Evolutionary conservation across 164 flowering plant species (phyloP).

Genomic region (Aristolochia contorta): DNA sequence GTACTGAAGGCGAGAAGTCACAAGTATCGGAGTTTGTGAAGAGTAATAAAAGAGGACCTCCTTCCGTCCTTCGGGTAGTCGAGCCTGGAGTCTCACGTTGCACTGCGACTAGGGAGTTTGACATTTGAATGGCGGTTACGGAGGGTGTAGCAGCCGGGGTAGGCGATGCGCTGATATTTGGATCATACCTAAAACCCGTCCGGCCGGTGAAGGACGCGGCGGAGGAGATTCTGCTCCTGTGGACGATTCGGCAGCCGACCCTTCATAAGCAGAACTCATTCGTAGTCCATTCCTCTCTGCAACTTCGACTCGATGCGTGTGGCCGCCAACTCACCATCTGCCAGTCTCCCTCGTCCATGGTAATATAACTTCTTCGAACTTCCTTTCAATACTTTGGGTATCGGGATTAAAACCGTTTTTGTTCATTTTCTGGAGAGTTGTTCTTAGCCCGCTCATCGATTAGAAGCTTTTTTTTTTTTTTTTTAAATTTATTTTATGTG

Average conservation of each 20-base stretch:
- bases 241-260: conserved; percentile 83
- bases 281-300: conserved; percentile 67
- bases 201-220: conserved; percentile 33
- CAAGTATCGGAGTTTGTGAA: too few species aligned
- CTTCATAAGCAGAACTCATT: conserved; percentile 58
- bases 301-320: conserved; percentile 57
- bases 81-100: too few species aligned
- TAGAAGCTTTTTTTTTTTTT: too few species aligned
- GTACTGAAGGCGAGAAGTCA: too few species aligned
- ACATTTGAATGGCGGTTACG: not conserved
- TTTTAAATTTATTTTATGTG: too few species aligned
- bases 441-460: not conserved
- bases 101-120: too few species aligned
- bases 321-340: conserved; percentile 68
- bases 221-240: conserved; percentile 75
- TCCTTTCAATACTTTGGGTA: not conserved
- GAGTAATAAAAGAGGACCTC: too few species aligned
- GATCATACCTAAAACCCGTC: conserved; percentile 40
- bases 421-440: not conserved
- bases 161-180: conserved; percentile 13
- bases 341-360: conserved; percentile 86
- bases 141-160: not conserved
- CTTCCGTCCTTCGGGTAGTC: too few species aligned
- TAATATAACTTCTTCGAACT: conserved; percentile 4
- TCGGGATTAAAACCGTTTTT: too few species aligned